Percentiles rank a stretch among this genome's conserved stretches.
Conservation (phyloP, 2,329 filamentous ascomycete genomes). For the Aschersonia sp. region DNA sequence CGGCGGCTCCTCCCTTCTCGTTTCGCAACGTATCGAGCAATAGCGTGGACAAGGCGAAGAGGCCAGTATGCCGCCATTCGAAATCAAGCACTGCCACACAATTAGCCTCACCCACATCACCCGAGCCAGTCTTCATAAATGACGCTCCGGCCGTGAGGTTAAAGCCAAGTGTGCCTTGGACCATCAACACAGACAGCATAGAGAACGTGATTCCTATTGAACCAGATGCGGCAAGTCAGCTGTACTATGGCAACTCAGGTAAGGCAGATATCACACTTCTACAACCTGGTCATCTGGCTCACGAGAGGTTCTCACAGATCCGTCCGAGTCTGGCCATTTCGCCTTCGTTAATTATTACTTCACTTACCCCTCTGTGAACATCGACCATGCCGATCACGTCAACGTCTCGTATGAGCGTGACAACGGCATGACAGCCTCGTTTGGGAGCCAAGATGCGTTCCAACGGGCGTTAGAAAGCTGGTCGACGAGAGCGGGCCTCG, state of each 20-base stretch:
- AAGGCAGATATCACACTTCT: not conserved
- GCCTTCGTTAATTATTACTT: conserved; percentile 14
- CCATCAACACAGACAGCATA: conserved; percentile 9
- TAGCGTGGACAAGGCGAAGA: too few relatives aligned
- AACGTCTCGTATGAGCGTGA: conserved; percentile 3
- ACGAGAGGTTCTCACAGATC: conserved; percentile 4
- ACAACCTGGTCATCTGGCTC: too few relatives aligned
- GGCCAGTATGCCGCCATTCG: too few relatives aligned
- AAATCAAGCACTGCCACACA: not conserved
- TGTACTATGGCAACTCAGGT: conserved; percentile 12
- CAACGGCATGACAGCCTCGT: conserved; percentile 5
- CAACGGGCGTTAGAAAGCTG: conserved; percentile 10
- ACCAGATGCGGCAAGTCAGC: conserved; percentile 7
- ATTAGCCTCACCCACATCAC: not conserved
- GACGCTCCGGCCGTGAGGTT: conserved; percentile 1
- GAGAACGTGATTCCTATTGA: conserved; percentile 11
- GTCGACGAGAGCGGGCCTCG: conserved; percentile 7
- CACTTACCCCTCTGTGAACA: conserved; percentile 13
- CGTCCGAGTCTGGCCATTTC: conserved; percentile 10
- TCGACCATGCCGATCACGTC: conserved; percentile 13
- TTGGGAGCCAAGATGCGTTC: conserved; percentile 9
- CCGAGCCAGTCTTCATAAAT: conserved; percentile 2
- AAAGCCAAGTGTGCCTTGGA: conserved; percentile 10
- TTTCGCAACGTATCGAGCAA: too few relatives aligned
- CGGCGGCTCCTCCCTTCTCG: too few relatives aligned